Conservation (phyloP, 306 rosid species). For the Vigna reflexopilosa region DNA sequence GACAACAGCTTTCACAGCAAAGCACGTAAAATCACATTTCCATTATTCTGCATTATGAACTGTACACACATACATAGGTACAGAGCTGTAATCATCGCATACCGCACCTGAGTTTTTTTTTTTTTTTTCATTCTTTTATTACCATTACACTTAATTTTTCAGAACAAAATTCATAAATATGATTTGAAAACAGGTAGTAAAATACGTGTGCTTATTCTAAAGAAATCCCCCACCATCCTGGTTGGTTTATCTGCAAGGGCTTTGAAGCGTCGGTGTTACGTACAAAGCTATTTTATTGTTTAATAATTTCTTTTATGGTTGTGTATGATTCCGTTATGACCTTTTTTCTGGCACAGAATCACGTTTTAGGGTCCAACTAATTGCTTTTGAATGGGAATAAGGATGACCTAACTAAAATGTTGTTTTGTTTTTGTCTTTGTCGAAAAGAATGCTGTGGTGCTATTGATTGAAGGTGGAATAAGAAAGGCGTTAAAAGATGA, state of each 20-base stretch:
- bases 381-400: neutral
- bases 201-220: neutral
- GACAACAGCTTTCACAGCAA: slow-evolving; percentile 13
- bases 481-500: neutral
- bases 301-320: neutral
- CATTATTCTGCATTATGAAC: neutral
- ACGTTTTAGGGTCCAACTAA: neutral
- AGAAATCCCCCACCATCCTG: neutral
- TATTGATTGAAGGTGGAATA: neutral
- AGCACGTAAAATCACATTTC: neutral
- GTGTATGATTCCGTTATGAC: neutral
- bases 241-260: neutral
- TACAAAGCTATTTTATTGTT: neutral
- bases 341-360: neutral
- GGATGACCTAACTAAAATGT: neutral
- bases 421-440: no score
- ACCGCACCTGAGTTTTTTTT: no score
- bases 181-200: neutral
- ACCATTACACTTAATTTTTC: neutral
- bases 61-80: neutral
- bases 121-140: neutral
- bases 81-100: neutral
- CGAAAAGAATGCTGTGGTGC: neutral
- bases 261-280: neutral
- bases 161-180: neutral